Conservation (phyloP, 2,329 filamentous ascomycete genomes). For the Neonectria magnoliae region DNA sequence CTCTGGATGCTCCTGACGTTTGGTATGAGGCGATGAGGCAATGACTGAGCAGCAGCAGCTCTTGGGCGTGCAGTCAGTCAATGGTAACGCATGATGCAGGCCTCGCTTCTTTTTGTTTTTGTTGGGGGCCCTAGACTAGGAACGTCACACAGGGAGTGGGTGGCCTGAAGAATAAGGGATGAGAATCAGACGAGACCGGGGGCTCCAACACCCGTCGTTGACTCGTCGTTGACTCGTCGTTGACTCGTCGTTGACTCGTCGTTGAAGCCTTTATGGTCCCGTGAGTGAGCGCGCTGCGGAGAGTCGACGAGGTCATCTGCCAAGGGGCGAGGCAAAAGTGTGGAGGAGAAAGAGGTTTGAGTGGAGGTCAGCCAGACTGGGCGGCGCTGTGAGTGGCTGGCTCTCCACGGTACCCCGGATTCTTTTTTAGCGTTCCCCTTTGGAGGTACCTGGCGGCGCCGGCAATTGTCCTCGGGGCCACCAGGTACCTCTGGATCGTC, state of each 20-base stretch:
- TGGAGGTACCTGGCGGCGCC: slow-evolving; percentile 18
- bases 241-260: slow-evolving; percentile 5
- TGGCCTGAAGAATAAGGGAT: neutral
- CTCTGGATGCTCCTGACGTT: neutral
- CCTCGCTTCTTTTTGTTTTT: neutral
- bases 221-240: slow-evolving; percentile 5
- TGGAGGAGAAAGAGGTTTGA: slow-evolving; percentile 13
- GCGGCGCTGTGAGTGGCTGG: slow-evolving; percentile 35
- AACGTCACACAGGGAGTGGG: neutral
- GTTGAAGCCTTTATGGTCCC: slow-evolving; percentile 29
- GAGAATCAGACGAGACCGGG: neutral
- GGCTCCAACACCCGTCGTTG: slow-evolving; percentile 3
- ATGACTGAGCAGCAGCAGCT: slow-evolving; percentile 10
- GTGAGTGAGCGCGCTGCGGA: slow-evolving; percentile 29
- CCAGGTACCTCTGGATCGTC: slow-evolving; percentile 3
- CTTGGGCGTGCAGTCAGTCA: slow-evolving; percentile 17
- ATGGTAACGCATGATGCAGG: slow-evolving; percentile 20
- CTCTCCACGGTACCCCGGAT: slow-evolving; percentile 36
- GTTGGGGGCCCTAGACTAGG: slow-evolving; percentile 10
- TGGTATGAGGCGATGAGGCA: slow-evolving; percentile 1
- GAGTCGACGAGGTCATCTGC: slow-evolving; percentile 42
- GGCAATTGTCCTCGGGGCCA: neutral
- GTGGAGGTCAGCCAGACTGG: slow-evolving; percentile 15
- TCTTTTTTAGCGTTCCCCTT: slow-evolving; percentile 19
- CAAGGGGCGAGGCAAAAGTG: slow-evolving; percentile 13